A percentile compares a stretch with the other conserved stretches of the same genome.
These are phyloP conservation scores for Tricholomella constricta DNA, from an alignment of 768 basidiomycete genomes.

Conservation along the genomic window DNA sequence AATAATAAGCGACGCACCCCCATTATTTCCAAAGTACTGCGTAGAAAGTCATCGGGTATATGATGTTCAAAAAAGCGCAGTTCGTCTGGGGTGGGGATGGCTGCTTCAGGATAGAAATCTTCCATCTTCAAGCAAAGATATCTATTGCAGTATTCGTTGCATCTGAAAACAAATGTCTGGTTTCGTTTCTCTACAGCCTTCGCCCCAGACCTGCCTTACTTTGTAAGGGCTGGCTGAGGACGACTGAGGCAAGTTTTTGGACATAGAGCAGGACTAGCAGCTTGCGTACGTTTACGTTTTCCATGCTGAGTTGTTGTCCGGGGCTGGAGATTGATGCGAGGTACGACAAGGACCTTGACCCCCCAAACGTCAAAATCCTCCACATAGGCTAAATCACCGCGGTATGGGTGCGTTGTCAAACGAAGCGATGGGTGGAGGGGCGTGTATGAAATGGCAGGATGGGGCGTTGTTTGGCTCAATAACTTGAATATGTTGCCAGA, in stretches of 20 bases:
- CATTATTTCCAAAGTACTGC: neutral
- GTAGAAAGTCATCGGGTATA: neutral
- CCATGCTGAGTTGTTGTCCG: neutral
- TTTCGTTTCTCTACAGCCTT: too few species aligned
- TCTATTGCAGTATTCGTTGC: neutral
- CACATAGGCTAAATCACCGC: constrained; percentile 3
- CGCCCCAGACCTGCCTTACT: neutral
- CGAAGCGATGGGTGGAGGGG: neutral
- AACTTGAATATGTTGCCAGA: neutral
- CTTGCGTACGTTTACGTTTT: neutral
- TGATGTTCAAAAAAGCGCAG: neutral
- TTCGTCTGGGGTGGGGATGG: neutral
- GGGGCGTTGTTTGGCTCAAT: neutral
- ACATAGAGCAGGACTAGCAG: neutral
- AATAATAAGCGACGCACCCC: neutral
- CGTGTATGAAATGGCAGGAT: neutral
- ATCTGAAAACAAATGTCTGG: neutral
- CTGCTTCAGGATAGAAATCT: too few species aligned
- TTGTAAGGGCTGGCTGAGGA: too few species aligned
- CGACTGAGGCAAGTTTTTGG: neutral
- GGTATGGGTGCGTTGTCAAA: neutral
- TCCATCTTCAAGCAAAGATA: neutral
- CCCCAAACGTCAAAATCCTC: neutral
- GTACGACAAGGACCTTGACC: constrained; percentile 1
- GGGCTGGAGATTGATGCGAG: neutral